Evolutionary conservation across 2,329 filamentous ascomycete species (phyloP), one percentile per base, ranked within the genome.

Genomic region (Corinectria fuckeliana): DNA sequence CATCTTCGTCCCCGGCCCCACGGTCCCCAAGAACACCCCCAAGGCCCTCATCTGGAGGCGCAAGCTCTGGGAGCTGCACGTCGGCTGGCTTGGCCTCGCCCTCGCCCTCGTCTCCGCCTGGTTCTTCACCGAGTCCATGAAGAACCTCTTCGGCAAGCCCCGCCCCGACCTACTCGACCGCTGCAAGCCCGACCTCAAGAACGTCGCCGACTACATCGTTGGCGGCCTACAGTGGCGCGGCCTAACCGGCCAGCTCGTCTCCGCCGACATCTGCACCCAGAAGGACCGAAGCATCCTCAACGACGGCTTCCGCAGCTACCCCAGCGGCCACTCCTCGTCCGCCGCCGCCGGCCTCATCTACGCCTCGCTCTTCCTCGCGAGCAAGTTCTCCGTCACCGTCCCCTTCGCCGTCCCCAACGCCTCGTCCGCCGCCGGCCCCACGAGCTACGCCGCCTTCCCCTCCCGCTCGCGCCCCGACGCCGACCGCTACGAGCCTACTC

Each of bases 51-150:
- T 93, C 42, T 93, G 91, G 88, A 86, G 85, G 72, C 85, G 91
- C 65, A 97, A 95, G 77, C 75, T 97, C 1, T 97, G 94, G 93
- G 93, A 97, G 75, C 88, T 91, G 74, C 92, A 97, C 72, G 88
- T 87, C 2, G 93, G 91, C 58, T 92, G 90, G 87, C 86, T 97
- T 69, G 93, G 93, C 0, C 82, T 97, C 3, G 91, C 82, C 1
- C 80, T 97, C 16, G 87, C 91, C 3, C 80, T 92, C 9, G 87
- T 88, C 2, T 81, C 86, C 2, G 85, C 90, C 4, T 96, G 91
- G 80, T 87, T 95, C 75, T 87, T 96, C 69, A 94, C 93, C 1
- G 88, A 92, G 68, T 91, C 90, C 50, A 87, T 96, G 82, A 97
- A 97, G 83, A 92, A 89, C 70, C 78, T 88, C 47, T 88, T 86